Base-by-base conservation (phyloP, 805 yeast species). In the Vanderwaltozyma tropicalis region DNA sequence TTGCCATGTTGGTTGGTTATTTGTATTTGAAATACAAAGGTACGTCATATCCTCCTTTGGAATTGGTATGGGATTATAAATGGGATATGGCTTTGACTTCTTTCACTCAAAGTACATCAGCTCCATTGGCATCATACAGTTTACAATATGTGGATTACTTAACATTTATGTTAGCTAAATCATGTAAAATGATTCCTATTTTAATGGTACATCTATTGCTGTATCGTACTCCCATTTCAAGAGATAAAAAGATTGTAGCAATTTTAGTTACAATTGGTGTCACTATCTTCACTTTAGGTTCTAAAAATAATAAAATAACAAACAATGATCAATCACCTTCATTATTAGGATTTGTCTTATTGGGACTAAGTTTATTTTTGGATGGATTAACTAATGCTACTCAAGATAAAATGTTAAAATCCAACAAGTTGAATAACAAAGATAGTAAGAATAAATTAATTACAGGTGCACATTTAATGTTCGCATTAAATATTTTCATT, bases 361-460 rank as follows among this genome's bases (percentile, higher is more conserved):
- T 17, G 98, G 98, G 0, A 61, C 85, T 63, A 1, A 82, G 92
- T 28, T 70, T 92, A 58, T 59, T 89, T 15, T 65, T 92, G 22
- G 98, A 89, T 58, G 98, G 98, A 1, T 64, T 88, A 40, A 88
- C 95, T 17, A 92, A 89, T 62, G 83, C 96, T 2, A 79, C 95
- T 0, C 98, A 89, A 59, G 98, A 89, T 61, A 77, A 80, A 40
- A 59, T 92, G 55, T 80, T 89, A 58, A 72, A 72, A 41, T 49
- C 41, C 22, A 33, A 39, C 14, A 37, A 35, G 14, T 19, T 15
- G 8, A 18, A 37, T n/a, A 32, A 16, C 11, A 28, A 24, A 12
- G 37, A 40, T 19, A 28, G 28, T 17, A 9, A 61, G 7, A 65
- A 67, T 37, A 55, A 52, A 21, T 50, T 55, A 17, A 63, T 88